Conservation (phyloP, 1,284 basidiomycete genomes). For the Vanrija humicola region DNA sequence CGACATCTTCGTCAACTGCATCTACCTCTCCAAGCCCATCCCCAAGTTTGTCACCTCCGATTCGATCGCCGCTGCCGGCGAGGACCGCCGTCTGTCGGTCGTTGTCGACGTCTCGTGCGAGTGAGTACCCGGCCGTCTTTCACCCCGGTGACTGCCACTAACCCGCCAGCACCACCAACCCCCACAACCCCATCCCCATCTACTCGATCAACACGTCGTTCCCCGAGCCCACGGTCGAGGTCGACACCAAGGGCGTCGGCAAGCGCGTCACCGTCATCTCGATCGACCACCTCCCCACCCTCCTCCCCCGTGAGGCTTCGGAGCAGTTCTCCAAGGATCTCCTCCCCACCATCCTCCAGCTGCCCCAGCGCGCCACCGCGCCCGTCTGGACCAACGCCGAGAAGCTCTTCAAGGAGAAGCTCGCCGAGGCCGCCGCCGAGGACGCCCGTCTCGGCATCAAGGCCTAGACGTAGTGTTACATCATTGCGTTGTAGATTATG, state of each 20-base stretch:
- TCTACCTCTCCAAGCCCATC: slow-evolving; percentile 87
- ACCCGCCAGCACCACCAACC: slow-evolving; percentile 74
- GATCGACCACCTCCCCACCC: slow-evolving; percentile 95
- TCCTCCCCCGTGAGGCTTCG: slow-evolving; percentile 86
- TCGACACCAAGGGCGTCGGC: slow-evolving; percentile 63
- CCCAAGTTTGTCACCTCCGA: slow-evolving; percentile 81
- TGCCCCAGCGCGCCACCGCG: slow-evolving; percentile 64
- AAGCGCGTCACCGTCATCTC: slow-evolving; percentile 73
- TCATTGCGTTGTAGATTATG: neutral
- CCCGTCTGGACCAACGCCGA: slow-evolving; percentile 90
- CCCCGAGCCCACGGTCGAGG: slow-evolving; percentile 84
- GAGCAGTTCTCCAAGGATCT: slow-evolving; percentile 93
- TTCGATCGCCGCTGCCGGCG: slow-evolving; percentile 69
- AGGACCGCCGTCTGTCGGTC: slow-evolving; percentile 66
- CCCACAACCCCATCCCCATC: slow-evolving; percentile 96
- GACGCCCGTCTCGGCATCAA: slow-evolving; percentile 41
- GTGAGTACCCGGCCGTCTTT: slow-evolving; percentile 23
- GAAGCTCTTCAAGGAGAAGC: slow-evolving; percentile 74
- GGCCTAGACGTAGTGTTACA: slow-evolving; percentile 17
- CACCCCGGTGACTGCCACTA: neutral
- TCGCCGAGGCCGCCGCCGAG: slow-evolving; percentile 52
- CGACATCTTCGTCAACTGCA: slow-evolving; percentile 99
- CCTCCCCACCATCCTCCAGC: slow-evolving; percentile 76
- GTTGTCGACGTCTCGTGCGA: slow-evolving; percentile 99
- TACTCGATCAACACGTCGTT: slow-evolving; percentile 97